These are phyloP conservation scores for Suillus bovinus DNA, from an alignment of 768 basidiomycete genomes.

Conservation along the genomic window DNA sequence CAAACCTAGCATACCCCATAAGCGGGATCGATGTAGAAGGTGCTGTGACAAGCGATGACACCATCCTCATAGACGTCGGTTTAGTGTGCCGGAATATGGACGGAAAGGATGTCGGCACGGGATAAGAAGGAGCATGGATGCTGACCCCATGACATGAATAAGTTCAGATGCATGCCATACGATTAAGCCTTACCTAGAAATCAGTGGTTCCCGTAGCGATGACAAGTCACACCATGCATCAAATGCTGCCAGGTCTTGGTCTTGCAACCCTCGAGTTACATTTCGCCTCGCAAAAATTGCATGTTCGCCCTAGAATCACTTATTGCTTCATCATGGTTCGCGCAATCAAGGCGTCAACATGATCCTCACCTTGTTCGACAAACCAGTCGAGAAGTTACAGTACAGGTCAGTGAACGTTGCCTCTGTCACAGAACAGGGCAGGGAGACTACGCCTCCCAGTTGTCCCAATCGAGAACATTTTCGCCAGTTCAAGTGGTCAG, in stretches of 20 bases:
- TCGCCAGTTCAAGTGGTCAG: slow-evolving; percentile 51
- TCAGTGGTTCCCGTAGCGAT: slow-evolving; percentile 30
- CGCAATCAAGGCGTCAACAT: not conserved
- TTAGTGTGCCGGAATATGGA: slow-evolving; percentile 35
- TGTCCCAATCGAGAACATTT: slow-evolving; percentile 54
- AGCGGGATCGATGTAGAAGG: slow-evolving; percentile 43
- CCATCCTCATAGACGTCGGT: slow-evolving; percentile 23
- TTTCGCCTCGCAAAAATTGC: slow-evolving; percentile 45
- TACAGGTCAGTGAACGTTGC: slow-evolving; percentile 29
- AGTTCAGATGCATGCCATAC: slow-evolving; percentile 10
- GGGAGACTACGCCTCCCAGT: slow-evolving; percentile 56
- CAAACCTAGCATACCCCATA: slow-evolving; percentile 50
- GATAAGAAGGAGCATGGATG: slow-evolving; percentile 51
- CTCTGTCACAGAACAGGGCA: slow-evolving; percentile 28
- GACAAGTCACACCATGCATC: slow-evolving; percentile 38
- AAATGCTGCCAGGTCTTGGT: slow-evolving; percentile 36
- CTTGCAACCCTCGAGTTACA: slow-evolving; percentile 61
- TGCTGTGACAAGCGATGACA: slow-evolving; percentile 51
- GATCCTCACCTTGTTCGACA: slow-evolving; percentile 5
- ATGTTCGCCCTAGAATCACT: slow-evolving; percentile 17
- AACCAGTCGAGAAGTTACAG: slow-evolving; percentile 44
- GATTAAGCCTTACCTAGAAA: slow-evolving; percentile 37
- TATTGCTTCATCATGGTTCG: not conserved
- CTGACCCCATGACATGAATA: slow-evolving; percentile 30
- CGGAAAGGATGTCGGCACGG: slow-evolving; percentile 63